Evolutionary conservation across 345 rosid species (phyloP).

Genomic region (Syzygium aromaticum): DNA sequence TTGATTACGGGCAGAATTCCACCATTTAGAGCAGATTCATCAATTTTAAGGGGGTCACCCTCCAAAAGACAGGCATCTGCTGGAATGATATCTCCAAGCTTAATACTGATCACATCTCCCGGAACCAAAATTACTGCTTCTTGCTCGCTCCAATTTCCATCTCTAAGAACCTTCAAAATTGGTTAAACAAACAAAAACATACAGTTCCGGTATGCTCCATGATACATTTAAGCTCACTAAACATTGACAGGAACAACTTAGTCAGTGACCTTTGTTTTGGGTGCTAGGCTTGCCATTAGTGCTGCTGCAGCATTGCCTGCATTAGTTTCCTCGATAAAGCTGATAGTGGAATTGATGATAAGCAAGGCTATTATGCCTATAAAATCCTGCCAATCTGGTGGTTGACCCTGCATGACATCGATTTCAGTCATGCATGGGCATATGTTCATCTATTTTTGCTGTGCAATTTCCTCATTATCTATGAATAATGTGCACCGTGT

Average conservation of each 20-base stretch:
- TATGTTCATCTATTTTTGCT: no score
- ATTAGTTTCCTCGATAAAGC: no score
- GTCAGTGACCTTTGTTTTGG: slow-evolving; percentile 78
- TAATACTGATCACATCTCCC: slow-evolving; percentile 61
- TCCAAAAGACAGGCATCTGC: slow-evolving; percentile 81
- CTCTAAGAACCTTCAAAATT: slow-evolving; percentile 45
- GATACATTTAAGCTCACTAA: no score
- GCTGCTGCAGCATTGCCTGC: no score
- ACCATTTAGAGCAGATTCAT: slow-evolving; percentile 72
- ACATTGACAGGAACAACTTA: background rate
- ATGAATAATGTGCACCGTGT: no score
- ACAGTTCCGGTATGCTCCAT: no score
- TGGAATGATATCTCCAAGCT: slow-evolving; percentile 61
- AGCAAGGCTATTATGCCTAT: no score
- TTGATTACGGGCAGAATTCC: slow-evolving; percentile 69
- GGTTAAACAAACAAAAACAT: background rate
- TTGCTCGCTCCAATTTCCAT: slow-evolving; percentile 58
- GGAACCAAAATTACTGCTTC: slow-evolving; percentile 67
- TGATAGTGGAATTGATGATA: no score
- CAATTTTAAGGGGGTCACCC: slow-evolving; percentile 73
- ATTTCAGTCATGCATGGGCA: no score
- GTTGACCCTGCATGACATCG: no score
- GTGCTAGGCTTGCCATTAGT: slow-evolving; percentile 39
- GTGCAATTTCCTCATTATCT: no score
- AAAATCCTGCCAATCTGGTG: no score